A percentile compares a stretch with the other conserved stretches of the same genome.
These are phyloP conservation scores for Luffa acutangula DNA, from an alignment of 306 rosid genomes.

Conservation along the genomic window DNA sequence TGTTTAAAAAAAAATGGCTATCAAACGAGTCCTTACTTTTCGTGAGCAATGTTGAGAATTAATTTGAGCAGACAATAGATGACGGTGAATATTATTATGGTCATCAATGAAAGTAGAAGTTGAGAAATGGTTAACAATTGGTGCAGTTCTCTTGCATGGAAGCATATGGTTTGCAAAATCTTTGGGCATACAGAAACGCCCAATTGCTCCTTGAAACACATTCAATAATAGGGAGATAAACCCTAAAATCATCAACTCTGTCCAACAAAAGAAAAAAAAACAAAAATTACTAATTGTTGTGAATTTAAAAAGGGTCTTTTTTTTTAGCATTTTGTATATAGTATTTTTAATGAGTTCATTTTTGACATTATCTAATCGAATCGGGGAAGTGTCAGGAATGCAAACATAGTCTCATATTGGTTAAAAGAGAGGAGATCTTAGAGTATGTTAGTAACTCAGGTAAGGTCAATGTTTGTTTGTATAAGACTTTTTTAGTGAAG, in stretches of 20 bases:
- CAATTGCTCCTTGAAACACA: conserved; percentile 51
- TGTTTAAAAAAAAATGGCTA: neutral
- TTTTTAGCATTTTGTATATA: too few species aligned
- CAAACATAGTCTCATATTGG: neutral
- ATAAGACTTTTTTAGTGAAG: too few species aligned
- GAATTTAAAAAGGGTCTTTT: too few species aligned
- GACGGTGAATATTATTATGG: neutral
- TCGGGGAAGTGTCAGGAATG: too few species aligned
- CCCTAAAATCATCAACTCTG: conserved; percentile 94
- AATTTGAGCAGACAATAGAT: neutral
- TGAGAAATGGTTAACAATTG: conserved; percentile 14
- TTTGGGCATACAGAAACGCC: conserved; percentile 50
- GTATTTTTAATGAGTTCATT: too few species aligned
- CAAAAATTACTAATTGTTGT: neutral
- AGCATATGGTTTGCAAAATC: conserved; percentile 49
- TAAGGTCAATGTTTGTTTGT: too few species aligned
- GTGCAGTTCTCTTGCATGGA: conserved; percentile 59
- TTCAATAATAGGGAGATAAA: conserved; percentile 83
- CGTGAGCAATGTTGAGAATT: neutral
- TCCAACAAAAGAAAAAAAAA: conserved; percentile 7
- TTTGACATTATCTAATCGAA: too few species aligned
- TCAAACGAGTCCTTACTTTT: neutral
- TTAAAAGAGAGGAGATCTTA: too few species aligned
- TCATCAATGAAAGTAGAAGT: neutral
- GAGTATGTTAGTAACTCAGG: too few species aligned